Evolutionary conservation across 73 alveolate species (phyloP).

Genomic region (Blepharisma stoltei): DNA sequence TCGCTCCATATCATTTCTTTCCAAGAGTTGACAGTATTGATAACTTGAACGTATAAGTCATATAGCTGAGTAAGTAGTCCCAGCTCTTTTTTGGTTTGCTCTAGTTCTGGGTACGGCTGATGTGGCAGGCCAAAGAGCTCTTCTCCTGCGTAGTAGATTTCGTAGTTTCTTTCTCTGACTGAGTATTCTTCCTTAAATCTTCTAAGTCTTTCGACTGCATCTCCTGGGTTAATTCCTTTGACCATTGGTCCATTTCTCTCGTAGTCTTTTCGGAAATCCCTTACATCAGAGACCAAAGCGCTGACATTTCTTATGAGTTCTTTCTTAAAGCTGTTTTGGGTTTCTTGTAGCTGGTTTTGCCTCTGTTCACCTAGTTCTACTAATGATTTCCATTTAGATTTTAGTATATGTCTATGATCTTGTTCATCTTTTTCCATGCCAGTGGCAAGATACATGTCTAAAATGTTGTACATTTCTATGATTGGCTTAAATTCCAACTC

Average conservation of each 20-base stretch:
- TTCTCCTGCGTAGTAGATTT: constrained; percentile 83
- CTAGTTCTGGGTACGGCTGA: constrained; percentile 77
- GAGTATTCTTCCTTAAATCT: constrained; percentile 93
- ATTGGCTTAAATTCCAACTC: constrained; percentile 98
- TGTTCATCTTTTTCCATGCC: constrained; percentile 88
- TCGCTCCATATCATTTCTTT: constrained; percentile 91
- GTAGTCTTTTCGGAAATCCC: constrained; percentile 93
- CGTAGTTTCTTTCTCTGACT: constrained; percentile 85
- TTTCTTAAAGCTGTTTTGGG: constrained; percentile 58
- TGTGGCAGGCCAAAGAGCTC: constrained; percentile 81
- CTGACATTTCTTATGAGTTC: constrained; percentile 56
- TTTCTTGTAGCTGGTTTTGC: constrained; percentile 55
- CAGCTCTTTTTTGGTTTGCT: constrained; percentile 77
- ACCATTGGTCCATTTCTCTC: constrained; percentile 98
- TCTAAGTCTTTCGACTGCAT: constrained; percentile 95
- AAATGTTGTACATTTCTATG: constrained; percentile 89
- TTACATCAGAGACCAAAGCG: constrained; percentile 82
- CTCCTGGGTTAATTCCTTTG: constrained; percentile 93
- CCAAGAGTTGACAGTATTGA: constrained; percentile 89
- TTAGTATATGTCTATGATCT: constrained; percentile 86
- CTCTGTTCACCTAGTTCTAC: constrained; percentile 63
- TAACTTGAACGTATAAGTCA: constrained; percentile 68
- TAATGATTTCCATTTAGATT: constrained; percentile 83
- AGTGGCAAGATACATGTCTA: constrained; percentile 83
- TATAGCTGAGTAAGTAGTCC: constrained; percentile 77